Conservation (phyloP, 2,329 filamentous ascomycete species). For the Cordyceps sp. region DNA sequence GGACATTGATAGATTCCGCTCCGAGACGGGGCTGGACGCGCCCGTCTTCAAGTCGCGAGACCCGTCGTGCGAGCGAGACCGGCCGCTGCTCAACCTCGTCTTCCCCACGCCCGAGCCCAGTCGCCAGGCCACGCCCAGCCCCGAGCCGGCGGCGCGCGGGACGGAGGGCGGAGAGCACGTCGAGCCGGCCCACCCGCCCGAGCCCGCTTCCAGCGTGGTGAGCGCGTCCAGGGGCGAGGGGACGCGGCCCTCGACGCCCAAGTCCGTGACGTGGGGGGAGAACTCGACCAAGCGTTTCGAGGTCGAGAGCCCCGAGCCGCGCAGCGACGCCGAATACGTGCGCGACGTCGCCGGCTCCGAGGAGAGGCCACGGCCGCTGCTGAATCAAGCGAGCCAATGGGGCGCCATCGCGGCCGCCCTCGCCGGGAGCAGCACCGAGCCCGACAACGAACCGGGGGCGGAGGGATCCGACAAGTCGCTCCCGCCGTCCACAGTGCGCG, state of each 20-base stretch:
- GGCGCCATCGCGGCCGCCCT: slow-evolving; percentile 34
- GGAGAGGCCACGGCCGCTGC: slow-evolving; percentile 16
- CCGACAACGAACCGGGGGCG: slow-evolving; percentile 15
- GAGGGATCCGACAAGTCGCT: slow-evolving; percentile 5
- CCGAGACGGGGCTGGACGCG: slow-evolving; percentile 9
- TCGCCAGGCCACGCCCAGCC: slow-evolving; percentile 25
- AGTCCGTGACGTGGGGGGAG: slow-evolving; percentile 47
- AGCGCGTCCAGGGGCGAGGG: slow-evolving; percentile 24
- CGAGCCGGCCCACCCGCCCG: slow-evolving; percentile 6
- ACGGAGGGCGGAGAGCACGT: not conserved
- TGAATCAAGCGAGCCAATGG: slow-evolving; percentile 29
- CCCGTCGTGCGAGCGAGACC: slow-evolving; percentile 34
- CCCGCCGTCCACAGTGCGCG: no score
- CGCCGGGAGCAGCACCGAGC: slow-evolving; percentile 21
- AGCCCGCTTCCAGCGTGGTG: slow-evolving; percentile 16
- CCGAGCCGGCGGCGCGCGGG: not conserved
- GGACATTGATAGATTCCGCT: slow-evolving; percentile 25
- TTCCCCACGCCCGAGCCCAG: slow-evolving; percentile 36
- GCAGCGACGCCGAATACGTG: slow-evolving; percentile 11
- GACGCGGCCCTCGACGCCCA: slow-evolving; percentile 26
- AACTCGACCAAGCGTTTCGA: slow-evolving; percentile 49
- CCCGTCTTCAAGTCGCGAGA: slow-evolving; percentile 28
- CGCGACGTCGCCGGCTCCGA: slow-evolving; percentile 9
- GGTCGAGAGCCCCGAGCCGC: slow-evolving; percentile 37
- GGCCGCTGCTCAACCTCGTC: slow-evolving; percentile 44